These are phyloP conservation scores for Parsonsia alboflavescens DNA, from an alignment of 257 asterid species.

Conservation along the genomic window DNA sequence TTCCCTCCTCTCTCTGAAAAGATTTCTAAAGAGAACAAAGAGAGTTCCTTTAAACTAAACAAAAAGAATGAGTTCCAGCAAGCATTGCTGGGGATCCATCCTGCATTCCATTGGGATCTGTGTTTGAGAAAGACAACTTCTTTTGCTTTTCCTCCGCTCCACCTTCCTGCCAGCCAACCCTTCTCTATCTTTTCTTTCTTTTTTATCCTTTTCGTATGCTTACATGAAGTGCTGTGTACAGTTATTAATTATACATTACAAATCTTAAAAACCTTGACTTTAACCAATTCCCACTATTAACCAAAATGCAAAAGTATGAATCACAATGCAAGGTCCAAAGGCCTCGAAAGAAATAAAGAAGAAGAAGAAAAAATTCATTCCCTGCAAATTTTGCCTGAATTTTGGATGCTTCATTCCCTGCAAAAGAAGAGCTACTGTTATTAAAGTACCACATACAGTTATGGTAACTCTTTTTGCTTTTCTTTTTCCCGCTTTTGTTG, in stretches of 20 bases:
- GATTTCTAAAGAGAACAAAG: constrained; percentile 55
- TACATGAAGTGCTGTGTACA: constrained; percentile 11
- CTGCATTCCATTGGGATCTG: constrained; percentile 95
- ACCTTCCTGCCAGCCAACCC: constrained; percentile 4
- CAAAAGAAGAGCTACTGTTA: constrained; percentile 6
- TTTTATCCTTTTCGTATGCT: constrained; percentile 21
- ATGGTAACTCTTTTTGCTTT: background rate
- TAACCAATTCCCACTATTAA: constrained; percentile 10
- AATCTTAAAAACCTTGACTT: constrained; percentile 12
- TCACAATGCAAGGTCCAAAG: constrained; percentile 1
- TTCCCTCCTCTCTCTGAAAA: constrained; percentile 34
- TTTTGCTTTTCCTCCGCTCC: constrained; percentile 54
- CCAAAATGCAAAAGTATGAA: constrained; percentile 12
- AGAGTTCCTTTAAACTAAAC: constrained; percentile 68
- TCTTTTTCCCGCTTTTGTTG: background rate
- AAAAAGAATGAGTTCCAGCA: constrained; percentile 91
- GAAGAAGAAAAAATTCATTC: background rate
- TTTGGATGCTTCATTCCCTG: constrained; percentile 9
- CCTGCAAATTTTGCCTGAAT: constrained; percentile 11
- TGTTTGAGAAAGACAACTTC: constrained; percentile 86
- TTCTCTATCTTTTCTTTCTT: constrained; percentile 18
- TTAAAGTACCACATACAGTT: constrained; percentile 3
- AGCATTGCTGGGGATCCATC: constrained; percentile 75
- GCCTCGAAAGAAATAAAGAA: background rate
- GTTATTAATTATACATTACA: background rate